Conservation (phyloP, 768 basidiomycete genomes). For the Xanthoconium stramineum region DNA sequence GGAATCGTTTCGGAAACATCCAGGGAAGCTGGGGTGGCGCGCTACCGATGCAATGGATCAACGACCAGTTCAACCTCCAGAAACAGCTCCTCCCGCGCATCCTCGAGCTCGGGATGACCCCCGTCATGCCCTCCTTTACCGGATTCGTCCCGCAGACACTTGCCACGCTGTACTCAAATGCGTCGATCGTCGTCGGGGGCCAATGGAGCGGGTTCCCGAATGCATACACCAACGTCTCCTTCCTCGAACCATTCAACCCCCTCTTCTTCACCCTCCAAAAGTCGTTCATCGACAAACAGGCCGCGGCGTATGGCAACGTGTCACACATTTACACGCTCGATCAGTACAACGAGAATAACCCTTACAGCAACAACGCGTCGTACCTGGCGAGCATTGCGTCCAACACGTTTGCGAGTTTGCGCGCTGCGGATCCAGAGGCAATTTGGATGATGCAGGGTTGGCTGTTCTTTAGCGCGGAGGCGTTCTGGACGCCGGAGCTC, state of each 20-base stretch:
- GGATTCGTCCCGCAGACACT: constrained; percentile 40
- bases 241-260: constrained; percentile 40
- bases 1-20: constrained; percentile 44
- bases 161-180: constrained; percentile 30
- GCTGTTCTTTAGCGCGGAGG: constrained; percentile 35
- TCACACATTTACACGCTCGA: constrained; percentile 44
- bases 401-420: constrained; percentile 36
- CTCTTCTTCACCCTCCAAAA: constrained; percentile 36
- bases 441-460: constrained; percentile 44
- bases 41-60: constrained; percentile 37
- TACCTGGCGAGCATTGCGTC: constrained; percentile 35
- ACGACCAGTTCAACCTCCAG: constrained; percentile 37
- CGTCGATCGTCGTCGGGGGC: constrained; percentile 34
- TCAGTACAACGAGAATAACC: constrained; percentile 43
- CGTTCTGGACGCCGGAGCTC: constrained; percentile 40
- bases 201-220: constrained; percentile 36
- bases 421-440: constrained; percentile 38
- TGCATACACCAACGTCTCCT: constrained; percentile 35
- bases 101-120: constrained; percentile 42
- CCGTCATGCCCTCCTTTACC: constrained; percentile 40
- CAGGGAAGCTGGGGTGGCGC: constrained; percentile 39
- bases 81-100: constrained; percentile 37
- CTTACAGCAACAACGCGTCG: constrained; percentile 30
- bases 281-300: constrained; percentile 39
- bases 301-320: constrained; percentile 35